phyloP scores from a whole-genome alignment of 257 asterid species.

The Knoxia roxburghii region DNA sequence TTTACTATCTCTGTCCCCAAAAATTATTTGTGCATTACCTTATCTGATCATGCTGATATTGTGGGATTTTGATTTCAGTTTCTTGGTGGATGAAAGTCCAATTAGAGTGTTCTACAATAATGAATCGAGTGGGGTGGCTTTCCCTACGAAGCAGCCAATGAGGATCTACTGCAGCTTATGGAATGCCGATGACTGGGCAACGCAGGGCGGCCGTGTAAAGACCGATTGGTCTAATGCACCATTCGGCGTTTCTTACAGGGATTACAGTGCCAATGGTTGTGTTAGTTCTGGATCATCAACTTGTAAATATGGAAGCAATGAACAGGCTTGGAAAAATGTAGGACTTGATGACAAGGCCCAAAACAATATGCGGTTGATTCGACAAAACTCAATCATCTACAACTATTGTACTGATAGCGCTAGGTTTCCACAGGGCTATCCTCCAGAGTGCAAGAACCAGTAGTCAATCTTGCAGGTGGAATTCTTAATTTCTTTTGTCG shows the following conservation, averaged over 20 bases:
- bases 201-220: constrained; percentile 49
- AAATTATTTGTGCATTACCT: too few relatives aligned
- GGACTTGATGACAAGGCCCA: constrained; percentile 31
- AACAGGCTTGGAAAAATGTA: constrained; percentile 26
- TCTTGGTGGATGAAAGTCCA: constrained; percentile 46
- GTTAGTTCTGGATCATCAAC: constrained; percentile 14
- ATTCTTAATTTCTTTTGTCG: too few relatives aligned
- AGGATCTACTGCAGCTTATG: constrained; percentile 49
- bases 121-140: constrained; percentile 29
- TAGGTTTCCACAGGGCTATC: constrained; percentile 40
- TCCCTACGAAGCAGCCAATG: constrained; percentile 43
- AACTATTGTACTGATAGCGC: constrained; percentile 40
- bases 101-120: constrained; percentile 46
- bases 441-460: constrained; percentile 35
- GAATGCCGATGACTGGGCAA: constrained; percentile 59
- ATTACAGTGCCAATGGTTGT: constrained; percentile 32
- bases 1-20: too few relatives aligned
- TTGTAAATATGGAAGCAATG: constrained; percentile 9
- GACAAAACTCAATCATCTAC: constrained; percentile 37
- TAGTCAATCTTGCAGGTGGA: too few relatives aligned
- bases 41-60: too few relatives aligned
- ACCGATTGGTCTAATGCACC: constrained; percentile 53
- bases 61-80: constrained; percentile 25
- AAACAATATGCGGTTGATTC: constrained; percentile 47
- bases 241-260: constrained; percentile 39